Conservation (phyloP, 2,329 filamentous ascomycete genomes). For the Penicillium occitanis region DNA sequence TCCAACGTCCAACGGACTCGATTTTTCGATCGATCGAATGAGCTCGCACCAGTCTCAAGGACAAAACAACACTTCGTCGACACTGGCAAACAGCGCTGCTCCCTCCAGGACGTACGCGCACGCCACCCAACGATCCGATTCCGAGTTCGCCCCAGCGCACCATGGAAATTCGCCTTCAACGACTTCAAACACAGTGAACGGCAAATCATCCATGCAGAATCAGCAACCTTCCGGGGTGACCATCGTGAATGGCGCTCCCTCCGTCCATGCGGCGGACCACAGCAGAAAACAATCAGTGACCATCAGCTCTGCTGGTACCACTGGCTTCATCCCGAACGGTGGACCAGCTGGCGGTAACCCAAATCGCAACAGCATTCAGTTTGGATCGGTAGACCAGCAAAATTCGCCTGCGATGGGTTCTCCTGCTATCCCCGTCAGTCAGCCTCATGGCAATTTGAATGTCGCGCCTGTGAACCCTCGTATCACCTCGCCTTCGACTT, state of each 20-base stretch:
- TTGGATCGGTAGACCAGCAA: constrained; percentile 71
- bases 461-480: constrained; percentile 65
- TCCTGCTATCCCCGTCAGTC: constrained; percentile 51
- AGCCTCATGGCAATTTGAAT: constrained; percentile 42
- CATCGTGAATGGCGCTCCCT: constrained; percentile 65
- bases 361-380: constrained; percentile 65
- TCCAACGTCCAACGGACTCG: constrained; percentile 35
- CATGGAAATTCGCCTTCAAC: constrained; percentile 64
- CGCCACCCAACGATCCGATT: constrained; percentile 60
- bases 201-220: constrained; percentile 61
- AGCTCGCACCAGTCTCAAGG: constrained; percentile 58
- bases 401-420: constrained; percentile 62
- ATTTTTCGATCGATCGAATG: constrained; percentile 45
- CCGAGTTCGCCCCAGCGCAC: constrained; percentile 51
- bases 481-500: constrained; percentile 79
- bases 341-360: constrained; percentile 57
- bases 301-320: constrained; percentile 80
- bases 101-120: constrained; percentile 59
- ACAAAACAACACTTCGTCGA: constrained; percentile 39
- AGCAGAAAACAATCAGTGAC: constrained; percentile 85
- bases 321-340: constrained; percentile 74
- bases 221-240: constrained; percentile 49
- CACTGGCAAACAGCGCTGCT: constrained; percentile 49
- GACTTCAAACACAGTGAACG: constrained; percentile 71
- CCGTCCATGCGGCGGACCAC: constrained; percentile 62